Conservation (phyloP, 371 early-diverging fungal species). For the Chytridium lagenaria region DNA sequence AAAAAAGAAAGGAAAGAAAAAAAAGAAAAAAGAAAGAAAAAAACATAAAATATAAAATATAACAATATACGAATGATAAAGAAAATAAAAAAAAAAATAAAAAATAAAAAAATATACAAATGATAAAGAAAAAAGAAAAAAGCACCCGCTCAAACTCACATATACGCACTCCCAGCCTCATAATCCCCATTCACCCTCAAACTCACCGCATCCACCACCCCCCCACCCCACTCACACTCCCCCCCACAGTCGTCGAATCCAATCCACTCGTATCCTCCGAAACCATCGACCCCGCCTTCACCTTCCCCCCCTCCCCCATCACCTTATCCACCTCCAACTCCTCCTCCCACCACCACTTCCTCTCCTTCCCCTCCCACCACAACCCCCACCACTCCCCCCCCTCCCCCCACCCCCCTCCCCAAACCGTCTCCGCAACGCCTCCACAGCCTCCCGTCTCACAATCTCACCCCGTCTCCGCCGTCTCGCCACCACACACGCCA, state of each 20-base stretch:
- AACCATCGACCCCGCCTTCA: background rate
- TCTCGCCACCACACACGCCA: background rate
- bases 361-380: background rate
- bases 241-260: background rate
- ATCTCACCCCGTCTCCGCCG: background rate
- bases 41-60: background rate
- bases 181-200: conserved; percentile 1
- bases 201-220: background rate
- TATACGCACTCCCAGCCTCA: background rate
- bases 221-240: background rate
- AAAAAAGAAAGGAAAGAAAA: background rate
- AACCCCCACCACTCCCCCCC: background rate
- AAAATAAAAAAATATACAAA: background rate
- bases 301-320: background rate
- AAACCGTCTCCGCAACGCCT: conserved; percentile 2
- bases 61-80: background rate
- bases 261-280: background rate
- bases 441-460: background rate
- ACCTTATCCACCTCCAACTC: conserved; percentile 12
- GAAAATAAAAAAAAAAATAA: background rate
- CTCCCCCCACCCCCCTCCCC: background rate
- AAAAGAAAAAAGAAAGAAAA: background rate
- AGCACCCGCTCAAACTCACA: conserved; percentile 1
- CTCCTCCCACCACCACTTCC: conserved; percentile 16
- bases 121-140: background rate